Conservation (phyloP, 192 early-diverging fungal genomes). For the Coemansia sp. region DNA sequence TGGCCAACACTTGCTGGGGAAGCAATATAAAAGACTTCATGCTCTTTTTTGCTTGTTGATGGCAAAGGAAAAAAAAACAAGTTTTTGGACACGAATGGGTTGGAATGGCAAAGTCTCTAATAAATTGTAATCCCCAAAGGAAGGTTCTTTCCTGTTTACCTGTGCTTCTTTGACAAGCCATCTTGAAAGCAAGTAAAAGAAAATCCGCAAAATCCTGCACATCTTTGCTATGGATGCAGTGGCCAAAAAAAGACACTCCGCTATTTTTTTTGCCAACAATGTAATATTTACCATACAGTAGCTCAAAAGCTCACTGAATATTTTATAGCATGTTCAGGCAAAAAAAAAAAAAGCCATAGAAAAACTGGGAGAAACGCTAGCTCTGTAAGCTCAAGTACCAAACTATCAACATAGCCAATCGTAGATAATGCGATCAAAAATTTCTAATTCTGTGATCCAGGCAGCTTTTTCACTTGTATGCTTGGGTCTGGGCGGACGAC, state of each 20-base stretch:
- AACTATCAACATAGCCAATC: not conserved
- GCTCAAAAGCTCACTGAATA: too few species aligned
- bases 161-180: not conserved
- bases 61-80: not conserved
- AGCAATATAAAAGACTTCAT: not conserved
- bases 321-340: too few species aligned
- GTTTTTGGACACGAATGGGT: not conserved
- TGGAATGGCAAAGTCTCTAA: not conserved
- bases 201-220: not conserved
- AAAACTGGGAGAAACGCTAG: too few species aligned
- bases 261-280: not conserved
- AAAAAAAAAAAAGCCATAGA: too few species aligned
- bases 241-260: not conserved
- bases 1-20: not conserved
- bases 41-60: not conserved
- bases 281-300: too few species aligned
- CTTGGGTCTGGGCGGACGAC: not conserved
- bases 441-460: not conserved
- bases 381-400: too few species aligned
- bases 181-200: not conserved
- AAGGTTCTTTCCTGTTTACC: not conserved
- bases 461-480: not conserved
- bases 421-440: not conserved
- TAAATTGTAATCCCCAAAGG: not conserved
- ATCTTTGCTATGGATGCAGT: not conserved